phyloP scores from a whole-genome alignment of 1,284 basidiomycete species.

The Apiotrichum sp. region DNA sequence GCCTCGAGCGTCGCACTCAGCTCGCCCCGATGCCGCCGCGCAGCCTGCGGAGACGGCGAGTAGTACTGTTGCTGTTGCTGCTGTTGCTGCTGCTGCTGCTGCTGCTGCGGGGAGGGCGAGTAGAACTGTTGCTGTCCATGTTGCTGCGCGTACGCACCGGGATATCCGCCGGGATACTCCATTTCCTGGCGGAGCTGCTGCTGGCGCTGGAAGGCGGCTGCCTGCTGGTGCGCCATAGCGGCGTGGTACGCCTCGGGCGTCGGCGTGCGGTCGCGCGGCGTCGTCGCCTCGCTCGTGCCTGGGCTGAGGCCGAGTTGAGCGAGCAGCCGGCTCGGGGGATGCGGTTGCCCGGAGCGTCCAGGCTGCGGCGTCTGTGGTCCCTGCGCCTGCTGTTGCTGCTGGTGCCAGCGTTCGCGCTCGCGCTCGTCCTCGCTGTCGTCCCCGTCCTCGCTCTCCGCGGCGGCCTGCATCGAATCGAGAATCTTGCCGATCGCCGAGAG shows the following conservation, averaged over 20 bases:
- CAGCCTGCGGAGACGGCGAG: too few relatives aligned
- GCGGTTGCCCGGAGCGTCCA: neutral
- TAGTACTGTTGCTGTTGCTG: neutral
- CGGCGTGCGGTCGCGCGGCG: conserved; percentile 10
- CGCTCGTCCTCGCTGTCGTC: conserved; percentile 25
- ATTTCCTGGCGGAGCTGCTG: neutral
- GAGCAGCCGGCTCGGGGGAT: conserved; percentile 13
- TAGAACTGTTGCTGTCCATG: neutral
- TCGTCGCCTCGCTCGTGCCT: neutral
- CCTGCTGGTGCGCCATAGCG: neutral
- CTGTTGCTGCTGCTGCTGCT: neutral
- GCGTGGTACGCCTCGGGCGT: neutral
- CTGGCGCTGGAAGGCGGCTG: neutral
- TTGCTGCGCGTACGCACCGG: neutral
- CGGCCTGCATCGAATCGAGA: conserved; percentile 57
- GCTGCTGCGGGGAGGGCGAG: neutral
- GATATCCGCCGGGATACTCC: neutral
- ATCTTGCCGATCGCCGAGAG: conserved; percentile 79
- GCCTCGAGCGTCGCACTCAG: conserved; percentile 30
- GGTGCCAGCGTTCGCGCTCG: neutral
- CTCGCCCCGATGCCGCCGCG: conserved; percentile 5
- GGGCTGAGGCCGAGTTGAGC: conserved; percentile 20
- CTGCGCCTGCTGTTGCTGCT: neutral
- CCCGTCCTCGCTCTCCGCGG: conserved; percentile 24
- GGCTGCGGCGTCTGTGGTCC: too few relatives aligned